Evolutionary conservation across 139 green algal species (phyloP), one percentile per base, ranked within the genome.

Genomic region (Pseudopediastrum boryanum): DNA sequence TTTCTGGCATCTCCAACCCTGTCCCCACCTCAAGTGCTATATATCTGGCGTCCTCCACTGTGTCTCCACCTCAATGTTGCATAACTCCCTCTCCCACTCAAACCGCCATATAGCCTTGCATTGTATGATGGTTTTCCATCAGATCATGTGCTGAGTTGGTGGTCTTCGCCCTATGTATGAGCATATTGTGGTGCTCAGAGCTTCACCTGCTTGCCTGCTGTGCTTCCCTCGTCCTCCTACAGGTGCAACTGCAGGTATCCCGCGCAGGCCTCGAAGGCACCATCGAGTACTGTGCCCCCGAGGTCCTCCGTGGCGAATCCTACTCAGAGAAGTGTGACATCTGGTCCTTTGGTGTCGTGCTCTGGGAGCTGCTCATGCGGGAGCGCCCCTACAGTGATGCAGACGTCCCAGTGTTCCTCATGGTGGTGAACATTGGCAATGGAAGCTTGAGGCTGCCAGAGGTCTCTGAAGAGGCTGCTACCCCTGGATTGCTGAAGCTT

Each of bases 291-390:
- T 85, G 82, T 33, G 87, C 87, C 21, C 87, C 87, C 3, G 87
- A 91, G 80, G 87, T 91, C 48, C 77, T 91, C 64, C 82, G 87
- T 16, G 87, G 87, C 13, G 87, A 91, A 80, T 84, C 87, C 2
- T 91, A 84, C 80, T 85, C 80, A 1, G 87, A 91, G 54, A 84
- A 83, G 59, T 89, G 84, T 56, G 86, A 88, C 56, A 71, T 86
- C 13, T 88, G 75, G 56, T 87, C 80, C 1, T 91, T 84, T 72
- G 85, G 85, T 8, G 83, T 92, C 4, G 80, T 89, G 41, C 54
- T 88, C 50, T 89, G 84, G 82, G 84, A 91, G 87, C 77, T 91
- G 41, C 56, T 89, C n/a, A 84, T 51, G 35, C 73, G 83, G 10
- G 43, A 79, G 81, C 82, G 87, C 33, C 87, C 87, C 25, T 90